phyloP scores from a whole-genome alignment of 306 rosid genomes.

The Canavalia ensiformis region DNA sequence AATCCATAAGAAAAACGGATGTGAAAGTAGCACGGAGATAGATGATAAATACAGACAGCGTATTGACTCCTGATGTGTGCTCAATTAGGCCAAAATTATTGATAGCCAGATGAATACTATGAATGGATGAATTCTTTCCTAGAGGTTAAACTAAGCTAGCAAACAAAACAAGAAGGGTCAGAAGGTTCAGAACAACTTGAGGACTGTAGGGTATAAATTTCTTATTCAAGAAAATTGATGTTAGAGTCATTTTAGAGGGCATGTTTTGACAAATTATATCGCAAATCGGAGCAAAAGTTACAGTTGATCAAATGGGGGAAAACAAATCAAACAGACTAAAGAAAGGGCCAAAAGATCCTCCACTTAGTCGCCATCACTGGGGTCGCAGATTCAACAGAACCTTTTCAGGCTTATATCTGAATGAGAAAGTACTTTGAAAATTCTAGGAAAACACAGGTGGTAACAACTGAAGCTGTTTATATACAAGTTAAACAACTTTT shows the following conservation, averaged over 20 bases:
- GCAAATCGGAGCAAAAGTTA: slow-evolving; percentile 37
- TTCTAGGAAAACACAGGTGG: slow-evolving; percentile 53
- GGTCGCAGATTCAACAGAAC: slow-evolving; percentile 46
- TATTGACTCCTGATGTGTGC: slow-evolving; percentile 16
- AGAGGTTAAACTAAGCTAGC: slow-evolving; percentile 31
- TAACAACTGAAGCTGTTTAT: slow-evolving; percentile 78
- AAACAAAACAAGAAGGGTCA: slow-evolving; percentile 34
- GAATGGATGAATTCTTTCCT: slow-evolving; percentile 19
- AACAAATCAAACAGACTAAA: slow-evolving; percentile 50
- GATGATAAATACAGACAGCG: slow-evolving; percentile 29
- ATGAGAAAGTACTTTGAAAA: slow-evolving; percentile 51
- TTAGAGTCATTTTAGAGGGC: slow-evolving; percentile 25
- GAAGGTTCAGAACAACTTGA: slow-evolving; percentile 32
- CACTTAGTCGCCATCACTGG: slow-evolving; percentile 64
- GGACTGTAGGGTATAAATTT: slow-evolving; percentile 3
- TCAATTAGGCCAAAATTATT: slow-evolving; percentile 47
- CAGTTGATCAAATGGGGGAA: slow-evolving; percentile 35
- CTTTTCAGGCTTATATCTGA: slow-evolving; percentile 55
- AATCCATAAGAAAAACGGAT: slow-evolving; percentile 7
- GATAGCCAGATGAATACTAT: slow-evolving; percentile 16
- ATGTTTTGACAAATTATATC: slow-evolving; percentile 43
- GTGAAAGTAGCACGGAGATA: slow-evolving; percentile 36
- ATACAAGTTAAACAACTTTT: slow-evolving; percentile 71
- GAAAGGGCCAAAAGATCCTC: slow-evolving; percentile 60
- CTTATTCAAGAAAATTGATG: slow-evolving; percentile 43